Base-by-base conservation (phyloP, 2,329 filamentous ascomycete genomes). In the Macrophomina phaseolina region DNA sequence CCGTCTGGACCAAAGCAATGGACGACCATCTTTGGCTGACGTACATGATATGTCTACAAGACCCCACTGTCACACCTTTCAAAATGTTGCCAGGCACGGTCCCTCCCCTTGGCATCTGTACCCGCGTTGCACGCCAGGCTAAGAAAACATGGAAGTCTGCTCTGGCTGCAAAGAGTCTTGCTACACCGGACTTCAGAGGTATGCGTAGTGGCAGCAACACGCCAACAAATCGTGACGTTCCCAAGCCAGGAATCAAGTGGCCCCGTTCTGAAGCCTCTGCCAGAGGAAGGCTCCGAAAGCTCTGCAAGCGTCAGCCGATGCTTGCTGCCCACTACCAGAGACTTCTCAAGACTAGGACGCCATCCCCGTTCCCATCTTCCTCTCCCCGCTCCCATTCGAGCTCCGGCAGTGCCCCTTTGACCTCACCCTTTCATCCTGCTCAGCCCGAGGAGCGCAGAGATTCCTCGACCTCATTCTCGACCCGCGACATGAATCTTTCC, bases 11-110 rank as follows among this genome's bases (percentile, higher is more conserved):
- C 5, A 78, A 84, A 51, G 86, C 88, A 62, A 89, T 89, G 87
- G 88, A 90, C 73, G 83, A 86, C 66, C 88, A 90, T 72, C 77
- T 90, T 38, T 89, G 88, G 87, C 85, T 87, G 73, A 88, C 86
- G 8, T 90, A 89, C 76, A 86, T 89, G 78, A 81, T 83, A 64
- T 89, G 89, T 73, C 79, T 90, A n/a, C 86, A 88, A 68, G 87
- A 90, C 74, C 88, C 88, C 23, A 87, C 85, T 3, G 83, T 89
- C 56, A 90, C 88, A 1, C 88, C 88, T 0, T 90, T 90, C 81
- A 90, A 90, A 73, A 88, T 87, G 78, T 82, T 89, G 0, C 88
- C 87, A 2, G 87, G 88, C 58, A 87, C 85, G 51, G 82, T 86
- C 40, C 88, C 88, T 45, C 88, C 88, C 11, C 83, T 89, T 62